Conservation (phyloP, 169 alveolate genomes). For the Neospora caninum region DNA sequence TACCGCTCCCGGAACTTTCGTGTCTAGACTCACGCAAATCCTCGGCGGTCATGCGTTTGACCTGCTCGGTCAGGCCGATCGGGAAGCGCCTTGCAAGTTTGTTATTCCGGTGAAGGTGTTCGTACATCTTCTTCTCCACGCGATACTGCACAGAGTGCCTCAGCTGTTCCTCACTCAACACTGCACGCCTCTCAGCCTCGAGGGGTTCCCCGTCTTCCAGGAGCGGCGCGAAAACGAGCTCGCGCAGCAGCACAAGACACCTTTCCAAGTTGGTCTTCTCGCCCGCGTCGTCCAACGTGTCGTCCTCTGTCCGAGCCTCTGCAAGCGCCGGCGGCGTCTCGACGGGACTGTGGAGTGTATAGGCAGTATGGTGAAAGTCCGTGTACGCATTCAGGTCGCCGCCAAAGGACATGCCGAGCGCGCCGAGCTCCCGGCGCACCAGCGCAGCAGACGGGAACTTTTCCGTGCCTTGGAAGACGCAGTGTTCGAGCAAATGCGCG, state of each 20-base stretch:
- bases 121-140: not conserved
- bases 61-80: not conserved
- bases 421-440: constrained; percentile 8
- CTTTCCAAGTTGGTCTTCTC: not conserved
- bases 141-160: not conserved
- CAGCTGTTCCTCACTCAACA: constrained; percentile 14
- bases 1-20: not conserved
- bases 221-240: constrained; percentile 2
- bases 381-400: constrained; percentile 31
- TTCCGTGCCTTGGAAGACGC: constrained; percentile 2
- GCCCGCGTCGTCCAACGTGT: not conserved
- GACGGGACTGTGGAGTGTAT: not conserved
- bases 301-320: not conserved
- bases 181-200: not conserved
- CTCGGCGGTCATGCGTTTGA: not conserved
- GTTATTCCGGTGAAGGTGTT: not conserved
- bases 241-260: constrained; percentile 9
- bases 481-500: constrained; percentile 35
- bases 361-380: constrained; percentile 18
- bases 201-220: constrained; percentile 11
- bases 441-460: not conserved
- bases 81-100: not conserved
- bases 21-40: not conserved
- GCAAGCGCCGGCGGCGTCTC: not conserved
- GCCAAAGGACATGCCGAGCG: constrained; percentile 22